A percentile compares a stretch with the other conserved stretches of the same genome.
Conservation (phyloP, 371 early-diverging fungal species). For the Mortierella polycephala region DNA sequence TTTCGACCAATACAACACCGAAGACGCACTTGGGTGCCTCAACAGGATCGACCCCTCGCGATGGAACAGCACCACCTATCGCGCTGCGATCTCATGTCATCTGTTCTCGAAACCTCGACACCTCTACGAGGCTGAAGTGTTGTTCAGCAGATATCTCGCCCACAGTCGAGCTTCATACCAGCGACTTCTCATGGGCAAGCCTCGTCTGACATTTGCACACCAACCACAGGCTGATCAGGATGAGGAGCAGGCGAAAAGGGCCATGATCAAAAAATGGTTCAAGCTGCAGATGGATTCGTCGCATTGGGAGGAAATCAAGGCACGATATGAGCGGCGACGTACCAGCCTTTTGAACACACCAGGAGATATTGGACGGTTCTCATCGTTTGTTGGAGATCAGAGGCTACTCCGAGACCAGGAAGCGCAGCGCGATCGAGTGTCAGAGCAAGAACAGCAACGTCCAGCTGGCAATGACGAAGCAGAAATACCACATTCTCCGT, state of each 20-base stretch:
- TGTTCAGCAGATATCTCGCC: conserved; percentile 14
- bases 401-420: too few relatives aligned
- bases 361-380: conserved; percentile 19
- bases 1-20: conserved; percentile 5
- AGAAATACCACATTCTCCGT: neutral
- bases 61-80: conserved; percentile 20
- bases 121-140: conserved; percentile 22
- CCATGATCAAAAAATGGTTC: conserved; percentile 26
- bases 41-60: conserved; percentile 9
- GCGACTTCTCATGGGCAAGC: neutral
- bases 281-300: conserved; percentile 23
- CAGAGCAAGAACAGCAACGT: too few relatives aligned
- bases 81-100: conserved; percentile 26
- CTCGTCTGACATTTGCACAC: neutral
- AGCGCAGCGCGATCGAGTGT: too few relatives aligned
- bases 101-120: conserved; percentile 42
- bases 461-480: neutral
- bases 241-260: conserved; percentile 1
- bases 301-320: conserved; percentile 42
- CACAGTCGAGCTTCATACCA: neutral
- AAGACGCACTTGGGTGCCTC: conserved; percentile 19
- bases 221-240: neutral
- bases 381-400: neutral
- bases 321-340: conserved; percentile 29
- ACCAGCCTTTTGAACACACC: conserved; percentile 27